A percentile compares a stretch with the other conserved stretches of the same genome.
phyloP scores from a whole-genome alignment of 495 filamentous ascomycete species.

The Penicillium egyptiacum region DNA sequence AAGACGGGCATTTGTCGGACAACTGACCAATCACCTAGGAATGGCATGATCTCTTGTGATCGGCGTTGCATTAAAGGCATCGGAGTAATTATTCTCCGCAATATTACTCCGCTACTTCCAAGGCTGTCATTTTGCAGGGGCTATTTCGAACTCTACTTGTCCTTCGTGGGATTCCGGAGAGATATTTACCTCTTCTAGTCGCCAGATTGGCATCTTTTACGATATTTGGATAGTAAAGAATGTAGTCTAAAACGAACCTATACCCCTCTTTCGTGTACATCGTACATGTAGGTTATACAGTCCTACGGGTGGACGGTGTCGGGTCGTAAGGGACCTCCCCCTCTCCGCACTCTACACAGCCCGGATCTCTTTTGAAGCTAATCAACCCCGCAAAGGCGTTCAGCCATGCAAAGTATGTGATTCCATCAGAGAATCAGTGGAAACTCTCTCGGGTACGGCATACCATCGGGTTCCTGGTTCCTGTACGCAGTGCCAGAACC shows the following conservation, averaged over 20 bases:
- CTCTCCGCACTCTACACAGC: constrained; percentile 7
- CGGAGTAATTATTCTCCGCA: background rate
- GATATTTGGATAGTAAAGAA: no score
- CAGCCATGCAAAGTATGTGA: constrained; percentile 13
- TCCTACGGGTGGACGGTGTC: background rate
- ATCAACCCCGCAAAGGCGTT: constrained; percentile 26
- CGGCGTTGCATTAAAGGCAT: background rate
- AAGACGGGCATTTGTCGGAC: constrained; percentile 37
- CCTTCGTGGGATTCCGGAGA: no score
- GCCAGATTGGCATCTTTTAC: background rate
- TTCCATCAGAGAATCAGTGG: constrained; percentile 24
- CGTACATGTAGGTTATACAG: no score
- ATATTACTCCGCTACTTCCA: no score
- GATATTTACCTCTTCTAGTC: no score
- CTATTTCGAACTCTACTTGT: no score
- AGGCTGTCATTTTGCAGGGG: no score
- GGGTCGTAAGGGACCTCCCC: constrained; percentile 1
- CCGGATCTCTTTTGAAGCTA: background rate
- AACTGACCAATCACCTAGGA: constrained; percentile 28
- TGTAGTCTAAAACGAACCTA: no score
- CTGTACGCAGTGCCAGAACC: background rate
- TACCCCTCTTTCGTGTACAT: no score
- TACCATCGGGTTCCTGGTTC: constrained; percentile 10
- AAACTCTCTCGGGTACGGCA: constrained; percentile 18
- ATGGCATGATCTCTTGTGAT: background rate